Evolutionary conservation across 768 basidiomycete genomes (phyloP), one percentile per base, ranked within the genome.

Genomic region (Macrolepiota dolichaula): DNA sequence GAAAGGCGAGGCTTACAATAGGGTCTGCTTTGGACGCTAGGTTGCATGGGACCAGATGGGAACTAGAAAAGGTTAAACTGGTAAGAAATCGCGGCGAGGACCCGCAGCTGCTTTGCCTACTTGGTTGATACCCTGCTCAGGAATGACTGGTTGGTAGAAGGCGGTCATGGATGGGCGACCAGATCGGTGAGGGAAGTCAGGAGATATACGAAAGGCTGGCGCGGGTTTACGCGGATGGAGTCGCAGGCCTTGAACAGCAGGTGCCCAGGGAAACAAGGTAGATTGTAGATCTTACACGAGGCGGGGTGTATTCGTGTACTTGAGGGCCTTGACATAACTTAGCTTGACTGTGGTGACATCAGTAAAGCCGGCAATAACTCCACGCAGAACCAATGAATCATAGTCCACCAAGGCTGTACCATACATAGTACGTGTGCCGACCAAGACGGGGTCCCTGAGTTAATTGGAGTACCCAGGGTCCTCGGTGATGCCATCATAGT

Each of bases 101-200:
- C n/a, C 51, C 47, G 29, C 37, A 37, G 29, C 10, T 32, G 52
- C 42, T 55, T 42, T 36, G 58, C 62, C 40, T 66, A 74, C 75
- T 70, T 80, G 75, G 57, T 68, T 71, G 13, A 82, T 80, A 7
- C 85, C 85, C 82, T 82, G 85, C 38, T 75, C 78, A 27, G 80
- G 79, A 22, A 56, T 65, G 25, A 52, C 37, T 47, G 77, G 78
- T 66, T 81, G 81, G 63, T 82, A 77, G 69, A 79, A 70, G 46
- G 64, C 64, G 67, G 79, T 69, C 81, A 82, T 84, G 65, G 27
- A 51, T 35, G 49, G 10, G 35, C n/a, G 12, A 2, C 32, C 13
- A 27, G 57, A 57, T 37, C 24, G 49, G n/a, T n/a, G 25, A 50
- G 9, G 22, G 5, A 17, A 9, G 12, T 27, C n/a, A 15, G n/a